Evolutionary conservation across 1,284 basidiomycete genomes (phyloP).

Genomic region (Papiliotrema nemorosa): DNA sequence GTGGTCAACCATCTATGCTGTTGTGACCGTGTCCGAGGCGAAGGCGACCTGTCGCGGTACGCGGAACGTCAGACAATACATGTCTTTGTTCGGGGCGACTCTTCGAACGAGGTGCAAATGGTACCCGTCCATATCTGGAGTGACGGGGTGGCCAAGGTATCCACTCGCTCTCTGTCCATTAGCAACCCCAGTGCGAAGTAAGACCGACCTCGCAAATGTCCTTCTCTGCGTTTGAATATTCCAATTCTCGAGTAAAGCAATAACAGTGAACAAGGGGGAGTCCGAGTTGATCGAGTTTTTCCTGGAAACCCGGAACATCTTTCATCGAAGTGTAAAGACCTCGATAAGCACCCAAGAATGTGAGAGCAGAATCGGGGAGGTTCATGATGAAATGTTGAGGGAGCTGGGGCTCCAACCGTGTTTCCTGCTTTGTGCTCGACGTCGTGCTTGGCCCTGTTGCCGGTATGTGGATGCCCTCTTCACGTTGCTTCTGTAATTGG

Average conservation of each 20-base stretch:
- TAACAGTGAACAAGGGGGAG: slow-evolving; percentile 93
- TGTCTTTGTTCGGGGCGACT: slow-evolving; percentile 95
- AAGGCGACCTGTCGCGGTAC: slow-evolving; percentile 59
- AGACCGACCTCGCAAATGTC: slow-evolving; percentile 74
- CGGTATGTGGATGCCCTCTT: not conserved
- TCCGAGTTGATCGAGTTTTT: slow-evolving; percentile 10
- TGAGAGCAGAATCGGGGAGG: slow-evolving; percentile 84
- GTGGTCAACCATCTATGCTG: no score
- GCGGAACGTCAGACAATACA: slow-evolving; percentile 95
- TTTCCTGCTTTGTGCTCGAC: not conserved
- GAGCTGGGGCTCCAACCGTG: slow-evolving; percentile 43
- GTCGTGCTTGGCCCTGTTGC: not conserved
- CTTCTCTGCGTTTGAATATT: slow-evolving; percentile 60
- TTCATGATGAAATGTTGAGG: slow-evolving; percentile 96
- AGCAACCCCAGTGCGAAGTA: not conserved
- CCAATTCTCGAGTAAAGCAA: slow-evolving; percentile 90
- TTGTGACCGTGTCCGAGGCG: not conserved
- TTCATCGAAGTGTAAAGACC: slow-evolving; percentile 57
- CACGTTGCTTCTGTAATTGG: not conserved
- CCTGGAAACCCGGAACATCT: slow-evolving; percentile 18
- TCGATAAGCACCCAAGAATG: slow-evolving; percentile 83
- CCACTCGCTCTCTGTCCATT: slow-evolving; percentile 65
- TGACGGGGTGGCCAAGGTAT: slow-evolving; percentile 60
- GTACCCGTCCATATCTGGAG: slow-evolving; percentile 54
- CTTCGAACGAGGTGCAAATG: slow-evolving; percentile 76